Evolutionary conservation across 176 grass and related monocot species (phyloP).

Genomic region (Phragmites australis): DNA sequence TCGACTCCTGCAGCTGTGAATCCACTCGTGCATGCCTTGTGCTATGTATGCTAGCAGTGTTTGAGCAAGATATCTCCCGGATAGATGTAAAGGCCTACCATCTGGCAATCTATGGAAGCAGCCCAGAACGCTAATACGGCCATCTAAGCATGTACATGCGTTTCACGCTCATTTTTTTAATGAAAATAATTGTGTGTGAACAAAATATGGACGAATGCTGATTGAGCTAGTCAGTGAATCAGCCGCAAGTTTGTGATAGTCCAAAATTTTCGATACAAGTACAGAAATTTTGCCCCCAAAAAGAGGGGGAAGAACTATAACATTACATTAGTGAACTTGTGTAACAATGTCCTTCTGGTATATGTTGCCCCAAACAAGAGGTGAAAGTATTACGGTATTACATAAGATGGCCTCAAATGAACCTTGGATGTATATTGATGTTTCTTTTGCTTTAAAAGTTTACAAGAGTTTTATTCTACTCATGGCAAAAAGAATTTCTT

Average conservation of each 20-base stretch:
- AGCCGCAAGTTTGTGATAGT: not conserved
- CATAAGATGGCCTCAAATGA: slow-evolving; percentile 12
- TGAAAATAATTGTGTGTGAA: not conserved
- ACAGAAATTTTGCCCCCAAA: slow-evolving; percentile 13
- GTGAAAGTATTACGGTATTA: too few relatives aligned
- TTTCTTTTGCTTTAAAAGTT: slow-evolving; percentile 42
- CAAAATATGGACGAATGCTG: not conserved
- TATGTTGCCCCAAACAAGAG: slow-evolving; percentile 19
- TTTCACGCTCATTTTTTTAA: too few relatives aligned
- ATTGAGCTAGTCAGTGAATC: not conserved
- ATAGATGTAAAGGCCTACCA: not conserved
- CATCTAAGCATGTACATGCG: too few relatives aligned
- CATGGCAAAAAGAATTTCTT: slow-evolving; percentile 42
- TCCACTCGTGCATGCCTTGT: not conserved
- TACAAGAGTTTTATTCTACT: slow-evolving; percentile 37
- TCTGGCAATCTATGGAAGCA: not conserved
- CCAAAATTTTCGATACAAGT: not conserved
- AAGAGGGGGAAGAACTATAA: not conserved
- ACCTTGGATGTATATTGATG: slow-evolving; percentile 24
- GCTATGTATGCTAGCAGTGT: not conserved
- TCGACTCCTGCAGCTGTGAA: not conserved
- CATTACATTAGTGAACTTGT: slow-evolving; percentile 20
- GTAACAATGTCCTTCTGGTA: not conserved
- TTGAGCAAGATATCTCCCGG: slow-evolving; percentile 3
- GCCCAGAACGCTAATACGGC: not conserved